Evolutionary conservation across 2,329 filamentous ascomycete genomes (phyloP).

Genomic region (Penicillium sp.): DNA sequence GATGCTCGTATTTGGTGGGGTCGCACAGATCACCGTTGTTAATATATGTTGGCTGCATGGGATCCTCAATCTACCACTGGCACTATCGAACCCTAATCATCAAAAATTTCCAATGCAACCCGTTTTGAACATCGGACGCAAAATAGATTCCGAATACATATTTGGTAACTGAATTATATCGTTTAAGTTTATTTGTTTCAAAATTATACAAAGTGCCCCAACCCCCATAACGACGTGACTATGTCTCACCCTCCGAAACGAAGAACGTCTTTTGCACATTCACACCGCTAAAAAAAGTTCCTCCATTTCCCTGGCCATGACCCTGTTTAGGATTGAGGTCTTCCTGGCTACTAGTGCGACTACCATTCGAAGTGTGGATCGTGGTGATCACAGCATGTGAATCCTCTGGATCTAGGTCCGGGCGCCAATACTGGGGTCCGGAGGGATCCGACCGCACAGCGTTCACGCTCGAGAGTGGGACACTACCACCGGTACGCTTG

Average conservation of each 20-base stretch:
- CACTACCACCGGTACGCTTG: conserved; percentile 31
- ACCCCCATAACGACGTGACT: not conserved
- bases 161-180: not conserved
- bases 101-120: too few relatives aligned
- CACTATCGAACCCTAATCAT: not conserved
- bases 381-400: conserved; percentile 33
- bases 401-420: conserved; percentile 34
- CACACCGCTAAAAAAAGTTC: conserved; percentile 31
- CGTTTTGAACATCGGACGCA: too few relatives aligned
- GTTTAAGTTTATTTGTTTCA: not conserved
- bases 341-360: conserved; percentile 39
- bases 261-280: conserved; percentile 41
- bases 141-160: not conserved
- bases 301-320: conserved; percentile 16
- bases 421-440: conserved; percentile 35
- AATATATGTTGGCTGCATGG: too few relatives aligned
- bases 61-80: too few relatives aligned
- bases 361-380: conserved; percentile 31
- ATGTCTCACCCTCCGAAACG: conserved; percentile 31
- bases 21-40: not conserved
- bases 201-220: not conserved
- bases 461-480: conserved; percentile 38
- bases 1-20: too few relatives aligned
- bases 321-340: conserved; percentile 33
- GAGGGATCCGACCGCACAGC: conserved; percentile 20